Conservation (phyloP, 1,284 basidiomycete species). For the Cystobasidium slooffiae region DNA sequence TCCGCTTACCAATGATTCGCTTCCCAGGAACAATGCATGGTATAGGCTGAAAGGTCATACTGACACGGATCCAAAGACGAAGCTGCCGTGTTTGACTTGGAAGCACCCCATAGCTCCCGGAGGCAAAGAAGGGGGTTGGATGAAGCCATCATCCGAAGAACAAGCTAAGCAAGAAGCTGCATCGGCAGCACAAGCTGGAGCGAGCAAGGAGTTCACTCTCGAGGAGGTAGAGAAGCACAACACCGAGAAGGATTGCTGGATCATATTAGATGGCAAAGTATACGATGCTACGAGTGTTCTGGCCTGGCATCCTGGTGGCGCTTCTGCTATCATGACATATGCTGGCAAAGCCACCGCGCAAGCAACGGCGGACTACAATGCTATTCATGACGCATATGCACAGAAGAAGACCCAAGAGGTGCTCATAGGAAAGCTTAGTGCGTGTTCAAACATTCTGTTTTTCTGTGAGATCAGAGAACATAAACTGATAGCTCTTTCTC, state of each 20-base stretch:
- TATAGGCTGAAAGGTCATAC: conserved; percentile 43
- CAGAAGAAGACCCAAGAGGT: conserved; percentile 46
- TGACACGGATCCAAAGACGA: conserved; percentile 20
- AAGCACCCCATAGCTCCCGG: conserved; percentile 46
- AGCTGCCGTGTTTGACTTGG: conserved; percentile 31
- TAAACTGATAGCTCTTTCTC: not conserved
- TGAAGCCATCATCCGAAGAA: conserved; percentile 45
- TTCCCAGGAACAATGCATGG: conserved; percentile 20
- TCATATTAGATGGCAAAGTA: conserved; percentile 48
- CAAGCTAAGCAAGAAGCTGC: conserved; percentile 33
- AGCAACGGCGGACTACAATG: conserved; percentile 45
- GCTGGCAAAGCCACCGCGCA: conserved; percentile 47
- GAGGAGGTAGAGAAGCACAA: conserved; percentile 87
- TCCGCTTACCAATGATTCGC: not conserved
- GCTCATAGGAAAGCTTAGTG: conserved; percentile 44
- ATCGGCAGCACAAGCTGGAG: conserved; percentile 25
- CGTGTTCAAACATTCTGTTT: not conserved
- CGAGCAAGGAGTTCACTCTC: conserved; percentile 63
- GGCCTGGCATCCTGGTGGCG: conserved; percentile 47
- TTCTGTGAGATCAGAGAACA: too few species aligned
- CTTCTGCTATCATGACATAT: conserved; percentile 46
- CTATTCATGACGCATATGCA: conserved; percentile 48
- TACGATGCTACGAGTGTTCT: conserved; percentile 47
- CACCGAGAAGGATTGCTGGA: conserved; percentile 75
- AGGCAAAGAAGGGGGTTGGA: conserved; percentile 45